phyloP scores from a whole-genome alignment of 2,329 filamentous ascomycete species.

The Nothophaeocryptopus gaeumannii region DNA sequence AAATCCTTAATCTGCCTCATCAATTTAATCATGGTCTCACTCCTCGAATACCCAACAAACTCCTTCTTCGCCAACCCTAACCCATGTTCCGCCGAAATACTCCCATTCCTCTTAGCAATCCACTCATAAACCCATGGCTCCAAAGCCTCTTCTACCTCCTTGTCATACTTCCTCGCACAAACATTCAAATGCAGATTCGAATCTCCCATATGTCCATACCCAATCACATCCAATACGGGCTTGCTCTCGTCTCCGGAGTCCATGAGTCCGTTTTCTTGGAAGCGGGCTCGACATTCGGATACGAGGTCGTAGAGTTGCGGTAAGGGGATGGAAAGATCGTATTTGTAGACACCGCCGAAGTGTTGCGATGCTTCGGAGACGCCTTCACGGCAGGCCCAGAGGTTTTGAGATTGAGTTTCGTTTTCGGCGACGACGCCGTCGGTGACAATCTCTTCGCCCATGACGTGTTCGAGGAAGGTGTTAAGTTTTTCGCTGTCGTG shows the following conservation, averaged over 20 bases:
- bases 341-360: constrained; percentile 96
- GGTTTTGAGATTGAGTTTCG: constrained; percentile 77
- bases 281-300: constrained; percentile 72
- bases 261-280: constrained; percentile 72
- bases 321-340: constrained; percentile 92
- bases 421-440: constrained; percentile 93
- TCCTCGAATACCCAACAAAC: constrained; percentile 89
- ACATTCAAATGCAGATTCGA: constrained; percentile 94
- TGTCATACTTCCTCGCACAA: constrained; percentile 76
- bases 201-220: constrained; percentile 98
- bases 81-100: constrained; percentile 95
- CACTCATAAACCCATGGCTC: constrained; percentile 98
- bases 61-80: constrained; percentile 93
- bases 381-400: constrained; percentile 93
- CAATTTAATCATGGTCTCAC: constrained; percentile 77
- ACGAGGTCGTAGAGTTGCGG: constrained; percentile 84
- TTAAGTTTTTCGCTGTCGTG: constrained; percentile 91
- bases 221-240: constrained; percentile 85
- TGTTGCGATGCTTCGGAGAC: constrained; percentile 86
- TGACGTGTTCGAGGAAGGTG: constrained; percentile 84
- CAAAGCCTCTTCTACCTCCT: constrained; percentile 77
- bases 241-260: constrained; percentile 67
- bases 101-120: constrained; percentile 82
- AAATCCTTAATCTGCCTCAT: constrained; percentile 95
- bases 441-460: constrained; percentile 78